These are phyloP conservation scores for Trichothecium roseum DNA, from an alignment of 2,329 filamentous ascomycete species.

Conservation along the genomic window DNA sequence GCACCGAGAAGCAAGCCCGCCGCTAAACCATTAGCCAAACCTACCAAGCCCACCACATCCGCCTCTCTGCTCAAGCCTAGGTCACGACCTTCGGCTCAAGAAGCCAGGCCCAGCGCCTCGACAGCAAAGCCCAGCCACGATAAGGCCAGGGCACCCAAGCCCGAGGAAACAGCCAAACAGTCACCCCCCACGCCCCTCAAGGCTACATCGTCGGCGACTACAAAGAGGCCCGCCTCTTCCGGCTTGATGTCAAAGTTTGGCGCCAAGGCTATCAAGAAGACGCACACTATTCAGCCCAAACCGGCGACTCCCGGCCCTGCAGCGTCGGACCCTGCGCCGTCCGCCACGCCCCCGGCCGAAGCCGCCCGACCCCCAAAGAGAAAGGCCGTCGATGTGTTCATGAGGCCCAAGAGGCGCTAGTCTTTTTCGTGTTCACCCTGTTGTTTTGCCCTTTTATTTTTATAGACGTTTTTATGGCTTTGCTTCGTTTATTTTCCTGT, in stretches of 20 bases:
- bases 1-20: slow-evolving; percentile 7
- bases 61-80: slow-evolving; percentile 4
- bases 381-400: slow-evolving; percentile 38
- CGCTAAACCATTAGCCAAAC: slow-evolving; percentile 12
- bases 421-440: too few species aligned
- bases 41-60: slow-evolving; percentile 5
- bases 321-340: slow-evolving; percentile 5
- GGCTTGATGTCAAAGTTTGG: not conserved
- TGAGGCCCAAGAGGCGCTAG: slow-evolving; percentile 35
- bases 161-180: too few species aligned
- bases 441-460: too few species aligned
- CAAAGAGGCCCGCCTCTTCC: not conserved
- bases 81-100: not conserved
- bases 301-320: slow-evolving; percentile 1
- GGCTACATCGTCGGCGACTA: not conserved
- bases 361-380: slow-evolving; percentile 23
- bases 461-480: not conserved
- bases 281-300: too few species aligned
- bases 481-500: slow-evolving; percentile 2
- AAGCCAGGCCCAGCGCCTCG: too few species aligned
- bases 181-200: too few species aligned
- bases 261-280: not conserved
- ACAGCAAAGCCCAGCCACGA: too few species aligned
- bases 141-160: too few species aligned
- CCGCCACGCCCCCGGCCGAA: slow-evolving; percentile 5